Conservation (phyloP, 306 rosid species). For the Ziziphus jujuba region DNA sequence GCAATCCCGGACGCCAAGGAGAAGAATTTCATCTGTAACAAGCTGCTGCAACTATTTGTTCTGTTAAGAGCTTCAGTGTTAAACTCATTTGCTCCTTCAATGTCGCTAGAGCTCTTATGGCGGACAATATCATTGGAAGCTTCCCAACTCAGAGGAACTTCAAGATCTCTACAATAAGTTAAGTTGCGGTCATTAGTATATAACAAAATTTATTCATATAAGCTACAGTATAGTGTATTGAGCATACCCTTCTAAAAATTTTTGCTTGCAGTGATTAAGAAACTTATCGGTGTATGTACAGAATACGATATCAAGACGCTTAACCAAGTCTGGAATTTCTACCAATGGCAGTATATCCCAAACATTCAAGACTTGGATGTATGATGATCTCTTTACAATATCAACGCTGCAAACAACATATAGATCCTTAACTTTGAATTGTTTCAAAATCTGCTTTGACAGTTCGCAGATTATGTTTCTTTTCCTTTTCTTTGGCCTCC, state of each 20-base stretch:
- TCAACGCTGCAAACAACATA: conserved; percentile 50
- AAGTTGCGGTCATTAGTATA: conserved; percentile 6
- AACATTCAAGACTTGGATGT: conserved; percentile 55
- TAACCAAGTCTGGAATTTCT: conserved; percentile 40
- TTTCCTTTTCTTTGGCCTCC: conserved; percentile 16
- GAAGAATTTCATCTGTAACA: conserved; percentile 63
- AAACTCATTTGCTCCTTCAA: too few relatives aligned
- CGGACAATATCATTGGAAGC: conserved; percentile 29
- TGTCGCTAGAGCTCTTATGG: conserved; percentile 33
- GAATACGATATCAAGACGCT: conserved; percentile 47
- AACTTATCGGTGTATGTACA: conserved; percentile 47
- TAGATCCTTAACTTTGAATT: conserved; percentile 52
- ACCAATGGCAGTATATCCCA: conserved; percentile 60
- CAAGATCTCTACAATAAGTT: conserved; percentile 40
- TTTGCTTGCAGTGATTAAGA: conserved; percentile 42
- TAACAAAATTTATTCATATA: background rate
- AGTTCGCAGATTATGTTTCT: background rate
- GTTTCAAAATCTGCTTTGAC: conserved; percentile 37
- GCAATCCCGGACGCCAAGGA: conserved; percentile 44
- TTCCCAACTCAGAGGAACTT: conserved; percentile 58
- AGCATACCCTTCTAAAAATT: conserved; percentile 49
- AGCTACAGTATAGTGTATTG: background rate
- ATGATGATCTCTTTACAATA: conserved; percentile 40
- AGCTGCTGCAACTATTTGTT: conserved; percentile 45
- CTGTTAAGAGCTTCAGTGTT: conserved; percentile 23